Evolutionary conservation across 23 red algal species (phyloP).

Genomic region (Pyropia haitanensis): DNA sequence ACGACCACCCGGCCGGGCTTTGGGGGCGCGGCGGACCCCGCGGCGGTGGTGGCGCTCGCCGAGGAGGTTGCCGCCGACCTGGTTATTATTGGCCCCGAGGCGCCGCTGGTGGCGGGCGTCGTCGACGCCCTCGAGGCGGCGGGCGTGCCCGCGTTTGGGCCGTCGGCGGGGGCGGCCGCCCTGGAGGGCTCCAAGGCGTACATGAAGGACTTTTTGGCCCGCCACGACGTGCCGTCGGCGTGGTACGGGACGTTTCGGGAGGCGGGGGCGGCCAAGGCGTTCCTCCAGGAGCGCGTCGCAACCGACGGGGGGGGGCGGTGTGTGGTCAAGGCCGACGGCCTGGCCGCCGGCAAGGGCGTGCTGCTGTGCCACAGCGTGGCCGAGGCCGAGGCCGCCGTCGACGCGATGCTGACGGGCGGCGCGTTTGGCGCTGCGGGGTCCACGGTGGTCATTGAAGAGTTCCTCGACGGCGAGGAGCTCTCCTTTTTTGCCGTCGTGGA

Average conservation of each 20-base stretch:
- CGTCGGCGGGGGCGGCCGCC: conserved; percentile 50
- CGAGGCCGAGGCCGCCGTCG: conserved; percentile 53
- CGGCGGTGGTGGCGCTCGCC: conserved; percentile 35
- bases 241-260: conserved; percentile 51
- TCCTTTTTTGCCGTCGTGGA: conserved; percentile 95
- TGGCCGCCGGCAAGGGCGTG: conserved; percentile 95
- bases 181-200: conserved; percentile 90
- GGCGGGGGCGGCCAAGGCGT: conserved; percentile 29
- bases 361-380: conserved; percentile 48
- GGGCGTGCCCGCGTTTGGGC: conserved; percentile 74
- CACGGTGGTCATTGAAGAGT: conserved; percentile 79
- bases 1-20: background rate
- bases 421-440: conserved; percentile 72
- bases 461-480: conserved; percentile 70
- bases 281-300: conserved; percentile 25
- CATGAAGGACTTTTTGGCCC: conserved; percentile 70
- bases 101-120: conserved; percentile 68
- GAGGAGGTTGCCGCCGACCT: conserved; percentile 39
- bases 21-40: conserved; percentile 23
- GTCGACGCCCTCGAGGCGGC: conserved; percentile 48
- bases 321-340: conserved; percentile 90
- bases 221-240: conserved; percentile 80
- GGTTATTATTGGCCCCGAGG: conserved; percentile 84
- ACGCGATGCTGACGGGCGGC: conserved; percentile 42
- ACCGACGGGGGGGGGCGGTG: conserved; percentile 14